phyloP scores from a whole-genome alignment of 306 rosid genomes.

The Datisca glomerata region DNA sequence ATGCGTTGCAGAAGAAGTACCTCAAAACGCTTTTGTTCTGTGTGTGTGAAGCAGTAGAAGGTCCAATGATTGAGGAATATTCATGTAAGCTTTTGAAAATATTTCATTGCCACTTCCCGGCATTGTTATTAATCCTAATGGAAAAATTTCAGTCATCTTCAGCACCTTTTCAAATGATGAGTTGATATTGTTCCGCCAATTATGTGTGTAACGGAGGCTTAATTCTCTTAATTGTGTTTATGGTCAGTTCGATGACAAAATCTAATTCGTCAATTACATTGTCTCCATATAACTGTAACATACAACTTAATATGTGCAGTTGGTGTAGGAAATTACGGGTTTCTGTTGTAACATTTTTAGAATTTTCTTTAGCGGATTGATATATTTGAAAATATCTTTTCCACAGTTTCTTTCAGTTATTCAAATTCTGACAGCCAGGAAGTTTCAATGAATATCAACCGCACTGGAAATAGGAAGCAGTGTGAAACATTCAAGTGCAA shows the following conservation, averaged over 20 bases:
- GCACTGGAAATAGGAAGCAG: slow-evolving; percentile 67
- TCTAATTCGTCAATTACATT: too few relatives aligned
- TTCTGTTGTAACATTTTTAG: too few relatives aligned
- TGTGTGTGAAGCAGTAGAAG: slow-evolving; percentile 72
- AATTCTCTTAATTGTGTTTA: too few relatives aligned
- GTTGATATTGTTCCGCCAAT: too few relatives aligned
- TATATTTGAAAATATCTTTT: too few relatives aligned
- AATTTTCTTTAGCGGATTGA: too few relatives aligned
- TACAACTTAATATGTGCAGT: too few relatives aligned
- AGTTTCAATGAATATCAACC: slow-evolving; percentile 72
- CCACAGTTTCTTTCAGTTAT: slow-evolving; percentile 83
- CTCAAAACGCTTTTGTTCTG: slow-evolving; percentile 78
- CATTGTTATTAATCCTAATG: slow-evolving; percentile 1
- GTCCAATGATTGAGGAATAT: slow-evolving; percentile 97
- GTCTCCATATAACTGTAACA: too few relatives aligned
- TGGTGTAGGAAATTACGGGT: too few relatives aligned
- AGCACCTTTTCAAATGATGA: too few relatives aligned
- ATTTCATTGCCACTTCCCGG: not conserved
- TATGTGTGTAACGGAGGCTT: too few relatives aligned
- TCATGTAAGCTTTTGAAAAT: slow-evolving; percentile 46
- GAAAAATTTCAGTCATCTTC: not conserved
- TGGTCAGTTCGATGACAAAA: too few relatives aligned
- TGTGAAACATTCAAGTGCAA: slow-evolving; percentile 69
- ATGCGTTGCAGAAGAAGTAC: slow-evolving; percentile 79
- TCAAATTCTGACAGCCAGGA: slow-evolving; percentile 69